Conservation (phyloP, 257 asterid species). For the Capsicum baccatum region DNA sequence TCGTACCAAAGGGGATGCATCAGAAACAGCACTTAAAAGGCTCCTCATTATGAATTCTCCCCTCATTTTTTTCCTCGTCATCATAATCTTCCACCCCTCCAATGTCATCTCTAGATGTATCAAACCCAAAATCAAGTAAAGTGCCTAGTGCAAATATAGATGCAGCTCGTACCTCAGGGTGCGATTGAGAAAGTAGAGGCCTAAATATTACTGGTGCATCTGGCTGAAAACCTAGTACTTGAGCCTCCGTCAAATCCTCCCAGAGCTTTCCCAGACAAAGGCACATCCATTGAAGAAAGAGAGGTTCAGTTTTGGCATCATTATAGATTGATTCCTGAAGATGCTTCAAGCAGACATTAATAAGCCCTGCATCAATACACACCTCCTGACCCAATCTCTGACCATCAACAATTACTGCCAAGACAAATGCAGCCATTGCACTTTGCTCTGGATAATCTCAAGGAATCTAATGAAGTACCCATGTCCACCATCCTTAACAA, state of each 20-base stretch:
- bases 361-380: conserved; percentile 80
- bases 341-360: conserved; percentile 81
- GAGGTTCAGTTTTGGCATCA: conserved; percentile 87
- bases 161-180: conserved; percentile 99
- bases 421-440: conserved; percentile 99
- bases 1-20: conserved; percentile 96
- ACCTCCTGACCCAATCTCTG: conserved; percentile 94
- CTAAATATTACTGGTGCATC: conserved; percentile 83
- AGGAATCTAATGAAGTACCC: conserved; percentile 87
- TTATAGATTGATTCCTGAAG: conserved; percentile 74
- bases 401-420: conserved; percentile 97
- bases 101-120: conserved; percentile 71
- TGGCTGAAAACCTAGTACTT: conserved; percentile 77
- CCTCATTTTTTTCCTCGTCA: conserved; percentile 73
- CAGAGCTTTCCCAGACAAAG: conserved; percentile 93
- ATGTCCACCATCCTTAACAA: conserved; percentile 97
- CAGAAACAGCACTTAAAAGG: conserved; percentile 80
- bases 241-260: conserved; percentile 96
- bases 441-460: conserved; percentile 99
- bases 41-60: conserved; percentile 77
- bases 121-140: conserved; percentile 78
- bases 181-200: conserved; percentile 91
- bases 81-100: conserved; percentile 80
- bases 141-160: conserved; percentile 94
- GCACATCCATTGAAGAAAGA: conserved; percentile 98